These are phyloP conservation scores for Otatea glauca DNA, from an alignment of 176 grass and related monocot genomes.

Conservation along the genomic window DNA sequence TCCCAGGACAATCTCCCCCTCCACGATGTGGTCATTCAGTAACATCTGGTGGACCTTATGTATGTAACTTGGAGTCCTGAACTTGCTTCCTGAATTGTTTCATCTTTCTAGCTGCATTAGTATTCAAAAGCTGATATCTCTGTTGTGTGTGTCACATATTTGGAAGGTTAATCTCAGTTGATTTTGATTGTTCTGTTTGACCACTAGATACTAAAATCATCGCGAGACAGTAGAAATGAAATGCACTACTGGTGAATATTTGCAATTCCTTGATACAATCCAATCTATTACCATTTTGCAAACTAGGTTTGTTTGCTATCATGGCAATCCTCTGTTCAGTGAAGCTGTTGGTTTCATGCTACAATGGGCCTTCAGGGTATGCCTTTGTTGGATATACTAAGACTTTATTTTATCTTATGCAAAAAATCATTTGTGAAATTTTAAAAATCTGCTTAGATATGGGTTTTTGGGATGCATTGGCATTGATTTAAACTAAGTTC, in stretches of 20 bases:
- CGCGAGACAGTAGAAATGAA: neutral
- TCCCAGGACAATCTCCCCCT: conserved; percentile 85
- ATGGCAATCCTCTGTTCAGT: neutral
- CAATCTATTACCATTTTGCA: neutral
- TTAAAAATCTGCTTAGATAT: conserved; percentile 12
- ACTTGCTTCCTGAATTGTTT: neutral
- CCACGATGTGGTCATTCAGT: conserved; percentile 90
- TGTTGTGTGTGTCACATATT: neutral
- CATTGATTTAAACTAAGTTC: conserved; percentile 26
- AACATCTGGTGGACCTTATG: conserved; percentile 93
- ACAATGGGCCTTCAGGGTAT: neutral
- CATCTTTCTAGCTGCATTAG: neutral
- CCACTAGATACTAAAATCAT: conserved; percentile 2
- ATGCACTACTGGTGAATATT: neutral
- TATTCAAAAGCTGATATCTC: conserved; percentile 19
- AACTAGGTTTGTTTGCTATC: conserved; percentile 9
- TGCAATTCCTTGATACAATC: neutral
- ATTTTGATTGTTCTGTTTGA: conserved; percentile 12
- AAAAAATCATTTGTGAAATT: neutral
- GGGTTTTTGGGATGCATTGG: neutral
- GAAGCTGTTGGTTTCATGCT: neutral
- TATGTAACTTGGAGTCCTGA: conserved; percentile 54
- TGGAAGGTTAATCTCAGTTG: neutral
- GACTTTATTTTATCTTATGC: conserved; percentile 12
- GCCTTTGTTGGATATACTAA: conserved; percentile 3